Conservation (phyloP, 2,329 filamentous ascomycete genomes). For the Cercospora sojina region DNA sequence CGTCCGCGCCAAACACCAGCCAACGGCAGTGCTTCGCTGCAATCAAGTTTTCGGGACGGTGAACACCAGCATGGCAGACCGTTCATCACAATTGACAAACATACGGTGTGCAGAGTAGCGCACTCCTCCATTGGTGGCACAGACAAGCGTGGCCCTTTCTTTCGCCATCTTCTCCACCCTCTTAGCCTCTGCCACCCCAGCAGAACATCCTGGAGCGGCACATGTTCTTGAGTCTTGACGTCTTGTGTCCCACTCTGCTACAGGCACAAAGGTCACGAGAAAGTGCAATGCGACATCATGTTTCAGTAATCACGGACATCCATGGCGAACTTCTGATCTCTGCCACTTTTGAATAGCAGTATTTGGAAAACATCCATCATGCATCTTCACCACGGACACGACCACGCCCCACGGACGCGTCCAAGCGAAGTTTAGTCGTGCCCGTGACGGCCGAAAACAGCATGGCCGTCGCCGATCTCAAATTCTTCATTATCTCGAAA, state of each 20-base stretch:
- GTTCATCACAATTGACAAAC: background rate
- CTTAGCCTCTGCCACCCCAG: background rate
- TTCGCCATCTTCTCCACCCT: slow-evolving; percentile 4
- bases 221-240: slow-evolving; percentile 10
- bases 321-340: background rate
- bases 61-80: background rate
- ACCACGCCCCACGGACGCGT: background rate
- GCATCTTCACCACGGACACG: background rate
- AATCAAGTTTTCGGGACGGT: background rate
- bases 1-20: background rate
- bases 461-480: slow-evolving; percentile 1
- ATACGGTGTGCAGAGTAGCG: background rate
- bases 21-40: background rate
- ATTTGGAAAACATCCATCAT: background rate
- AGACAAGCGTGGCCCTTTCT: background rate
- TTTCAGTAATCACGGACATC: background rate
- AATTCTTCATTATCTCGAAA: background rate
- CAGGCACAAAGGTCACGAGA: background rate
- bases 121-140: background rate
- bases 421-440: background rate
- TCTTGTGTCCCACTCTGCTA: slow-evolving; percentile 9
- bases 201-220: slow-evolving; percentile 3
- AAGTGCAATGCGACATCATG: background rate
- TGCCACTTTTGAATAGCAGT: background rate
- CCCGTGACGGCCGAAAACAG: background rate